These are phyloP conservation scores for Fagus crenata DNA, from an alignment of 306 rosid species.

Conservation along the genomic window DNA sequence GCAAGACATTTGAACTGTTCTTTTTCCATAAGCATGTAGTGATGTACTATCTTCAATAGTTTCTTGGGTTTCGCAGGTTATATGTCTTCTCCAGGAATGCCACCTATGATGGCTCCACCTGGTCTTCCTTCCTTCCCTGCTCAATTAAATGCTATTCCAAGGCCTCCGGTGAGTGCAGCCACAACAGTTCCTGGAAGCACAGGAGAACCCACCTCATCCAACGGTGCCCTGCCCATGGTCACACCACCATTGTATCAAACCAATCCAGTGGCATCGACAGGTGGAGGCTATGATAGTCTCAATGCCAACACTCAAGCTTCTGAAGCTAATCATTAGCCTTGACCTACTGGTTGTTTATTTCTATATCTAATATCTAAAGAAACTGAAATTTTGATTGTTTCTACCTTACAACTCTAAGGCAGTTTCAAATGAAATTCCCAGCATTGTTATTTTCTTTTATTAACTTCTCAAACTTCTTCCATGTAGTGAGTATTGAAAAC, in stretches of 20 bases:
- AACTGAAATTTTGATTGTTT: not conserved
- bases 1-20: not conserved
- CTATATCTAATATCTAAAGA: not conserved
- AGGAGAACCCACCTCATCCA: slow-evolving; percentile 32
- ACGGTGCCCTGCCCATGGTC: slow-evolving; percentile 34
- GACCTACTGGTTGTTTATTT: slow-evolving; percentile 18
- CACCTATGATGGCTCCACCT: slow-evolving; percentile 55
- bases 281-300: slow-evolving; percentile 52
- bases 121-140: slow-evolving; percentile 48
- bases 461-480: not conserved
- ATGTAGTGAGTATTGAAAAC: not conserved
- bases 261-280: slow-evolving; percentile 38
- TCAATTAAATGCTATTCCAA: slow-evolving; percentile 39
- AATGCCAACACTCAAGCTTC: slow-evolving; percentile 40
- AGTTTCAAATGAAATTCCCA: not conserved
- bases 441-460: not conserved
- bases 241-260: slow-evolving; percentile 39
- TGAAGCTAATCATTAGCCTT: slow-evolving; percentile 43
- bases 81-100: slow-evolving; percentile 36
- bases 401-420: not conserved
- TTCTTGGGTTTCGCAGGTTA: slow-evolving; percentile 34
- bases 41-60: not conserved
- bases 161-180: slow-evolving; percentile 40
- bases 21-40: not conserved
- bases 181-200: slow-evolving; percentile 41